Conservation (phyloP, 164 flowering plant species). For the Litsea cubeba region DNA sequence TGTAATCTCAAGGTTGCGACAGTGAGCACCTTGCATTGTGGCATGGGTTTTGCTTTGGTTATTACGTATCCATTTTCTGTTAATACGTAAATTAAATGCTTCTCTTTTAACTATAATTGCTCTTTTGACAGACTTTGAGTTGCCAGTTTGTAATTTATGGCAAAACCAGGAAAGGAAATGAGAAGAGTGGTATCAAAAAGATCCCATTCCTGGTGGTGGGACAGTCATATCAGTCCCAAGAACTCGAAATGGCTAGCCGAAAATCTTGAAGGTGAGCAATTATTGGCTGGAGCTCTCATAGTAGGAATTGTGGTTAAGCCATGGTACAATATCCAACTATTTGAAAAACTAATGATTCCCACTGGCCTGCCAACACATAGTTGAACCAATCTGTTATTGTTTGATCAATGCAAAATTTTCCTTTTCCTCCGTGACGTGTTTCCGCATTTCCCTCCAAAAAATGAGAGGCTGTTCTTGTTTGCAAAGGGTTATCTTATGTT, state of each 20-base stretch:
- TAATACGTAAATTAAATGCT: background rate
- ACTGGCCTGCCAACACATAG: background rate
- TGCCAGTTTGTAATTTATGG: constrained; percentile 2
- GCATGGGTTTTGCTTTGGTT: background rate
- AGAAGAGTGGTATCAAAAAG: constrained; percentile 46
- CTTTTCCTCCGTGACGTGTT: too few relatives aligned
- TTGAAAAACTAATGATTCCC: background rate
- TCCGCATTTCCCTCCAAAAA: background rate
- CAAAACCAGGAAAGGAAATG: constrained; percentile 16
- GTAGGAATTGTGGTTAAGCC: background rate
- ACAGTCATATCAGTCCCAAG: constrained; percentile 73
- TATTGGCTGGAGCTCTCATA: background rate
- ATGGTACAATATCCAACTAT: background rate
- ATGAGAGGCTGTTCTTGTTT: background rate
- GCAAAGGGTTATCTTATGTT: background rate
- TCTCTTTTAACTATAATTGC: background rate
- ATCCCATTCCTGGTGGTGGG: constrained; percentile 94
- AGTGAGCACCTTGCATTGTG: too few relatives aligned
- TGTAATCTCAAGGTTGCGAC: too few relatives aligned
- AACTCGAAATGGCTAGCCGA: constrained; percentile 84
- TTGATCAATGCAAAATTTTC: too few relatives aligned
- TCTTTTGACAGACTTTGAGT: constrained; percentile 1
- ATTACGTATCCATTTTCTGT: background rate
- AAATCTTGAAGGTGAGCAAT: constrained; percentile 63
- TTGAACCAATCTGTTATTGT: background rate